Evolutionary conservation across 305 asterid species (phyloP).

Genomic region (Fraxinus sp.): DNA sequence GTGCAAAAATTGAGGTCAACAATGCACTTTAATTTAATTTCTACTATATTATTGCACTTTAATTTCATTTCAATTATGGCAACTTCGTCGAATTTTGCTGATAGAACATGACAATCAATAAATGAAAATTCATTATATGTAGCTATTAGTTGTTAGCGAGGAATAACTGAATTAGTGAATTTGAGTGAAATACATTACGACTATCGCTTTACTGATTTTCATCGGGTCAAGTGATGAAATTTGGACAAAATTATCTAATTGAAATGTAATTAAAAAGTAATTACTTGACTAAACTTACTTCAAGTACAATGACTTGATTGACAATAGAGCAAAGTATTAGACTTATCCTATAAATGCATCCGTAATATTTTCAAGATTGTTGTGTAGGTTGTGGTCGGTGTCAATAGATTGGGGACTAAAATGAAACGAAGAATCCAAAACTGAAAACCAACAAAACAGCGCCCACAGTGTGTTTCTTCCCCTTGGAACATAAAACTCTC

Average conservation of each 20-base stretch:
- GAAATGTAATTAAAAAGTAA: background rate
- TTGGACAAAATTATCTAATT: background rate
- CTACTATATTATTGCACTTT: too few relatives aligned
- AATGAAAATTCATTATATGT: too few relatives aligned
- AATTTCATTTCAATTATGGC: background rate
- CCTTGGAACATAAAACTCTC: background rate
- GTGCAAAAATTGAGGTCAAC: too few relatives aligned
- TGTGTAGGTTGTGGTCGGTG: background rate
- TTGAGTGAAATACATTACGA: background rate
- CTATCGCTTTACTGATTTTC: background rate
- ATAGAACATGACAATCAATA: too few relatives aligned
- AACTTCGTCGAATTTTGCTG: background rate
- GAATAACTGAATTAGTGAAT: too few relatives aligned
- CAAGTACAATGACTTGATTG: background rate
- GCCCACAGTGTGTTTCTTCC: conserved; percentile 26
- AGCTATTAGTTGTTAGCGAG: too few relatives aligned
- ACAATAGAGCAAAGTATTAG: background rate
- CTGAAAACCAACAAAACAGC: conserved; percentile 6
- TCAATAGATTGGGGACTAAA: background rate
- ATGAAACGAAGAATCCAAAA: background rate
- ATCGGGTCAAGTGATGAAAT: background rate
- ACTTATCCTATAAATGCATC: background rate
- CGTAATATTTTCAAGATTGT: background rate
- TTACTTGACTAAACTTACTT: background rate
- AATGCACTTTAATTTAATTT: background rate